Evolutionary conservation across 176 grass and related monocot species (phyloP).

Genomic region (Rhynchospora breviuscula): DNA sequence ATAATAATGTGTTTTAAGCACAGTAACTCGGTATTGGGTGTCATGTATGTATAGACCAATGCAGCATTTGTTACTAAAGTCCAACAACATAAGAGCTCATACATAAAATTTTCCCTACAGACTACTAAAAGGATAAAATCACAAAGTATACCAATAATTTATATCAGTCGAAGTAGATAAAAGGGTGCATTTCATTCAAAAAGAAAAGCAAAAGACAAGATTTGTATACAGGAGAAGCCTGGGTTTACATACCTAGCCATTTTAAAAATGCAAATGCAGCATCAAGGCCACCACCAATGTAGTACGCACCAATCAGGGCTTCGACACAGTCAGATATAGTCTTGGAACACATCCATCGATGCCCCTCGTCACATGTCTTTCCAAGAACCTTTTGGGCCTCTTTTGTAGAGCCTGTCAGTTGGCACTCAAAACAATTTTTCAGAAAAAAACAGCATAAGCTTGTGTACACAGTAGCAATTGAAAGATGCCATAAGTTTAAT

Average conservation of each 20-base stretch:
- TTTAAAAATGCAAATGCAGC: conserved; percentile 63
- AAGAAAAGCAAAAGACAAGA: not conserved
- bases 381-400: conserved; percentile 52
- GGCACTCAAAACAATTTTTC: conserved; percentile 27
- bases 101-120: too few relatives aligned
- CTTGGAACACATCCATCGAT: conserved; percentile 95
- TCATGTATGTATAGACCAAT: not conserved
- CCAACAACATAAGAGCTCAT: not conserved
- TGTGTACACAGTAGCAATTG: too few relatives aligned
- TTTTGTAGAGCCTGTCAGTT: conserved; percentile 26
- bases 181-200: not conserved
- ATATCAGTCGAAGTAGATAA: not conserved
- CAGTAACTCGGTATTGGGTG: not conserved
- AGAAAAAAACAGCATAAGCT: too few relatives aligned
- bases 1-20: not conserved
- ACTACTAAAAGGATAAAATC: not conserved
- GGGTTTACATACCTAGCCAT: conserved; percentile 42
- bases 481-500: too few relatives aligned
- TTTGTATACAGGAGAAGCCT: not conserved
- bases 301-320: conserved; percentile 90
- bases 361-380: conserved; percentile 79
- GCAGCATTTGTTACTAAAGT: not conserved
- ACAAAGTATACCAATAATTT: not conserved
- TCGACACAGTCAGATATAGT: conserved; percentile 91
- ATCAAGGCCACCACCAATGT: conserved; percentile 60